phyloP scores from a whole-genome alignment of 768 basidiomycete species.

The Neoboletus subvelutipes region DNA sequence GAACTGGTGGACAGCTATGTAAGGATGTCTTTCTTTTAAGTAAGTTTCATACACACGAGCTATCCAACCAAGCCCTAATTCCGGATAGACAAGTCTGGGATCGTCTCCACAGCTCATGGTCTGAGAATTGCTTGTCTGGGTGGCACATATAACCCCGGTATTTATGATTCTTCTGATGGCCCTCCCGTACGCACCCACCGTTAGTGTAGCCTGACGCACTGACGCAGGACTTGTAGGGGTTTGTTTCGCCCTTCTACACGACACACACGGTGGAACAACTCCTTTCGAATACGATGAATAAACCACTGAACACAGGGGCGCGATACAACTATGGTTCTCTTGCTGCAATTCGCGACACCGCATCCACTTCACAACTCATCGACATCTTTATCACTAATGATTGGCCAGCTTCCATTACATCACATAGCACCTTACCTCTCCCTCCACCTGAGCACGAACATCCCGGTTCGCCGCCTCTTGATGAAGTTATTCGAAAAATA shows the following conservation, averaged over 20 bases:
- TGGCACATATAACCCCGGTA: conserved; percentile 64
- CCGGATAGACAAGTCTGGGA: conserved; percentile 72
- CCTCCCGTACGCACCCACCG: conserved; percentile 52
- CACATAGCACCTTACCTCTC: conserved; percentile 55
- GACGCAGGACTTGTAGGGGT: conserved; percentile 48
- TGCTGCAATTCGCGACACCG: conserved; percentile 61
- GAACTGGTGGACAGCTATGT: conserved; percentile 76
- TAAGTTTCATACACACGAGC: conserved; percentile 38
- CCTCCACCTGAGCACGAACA: conserved; percentile 43
- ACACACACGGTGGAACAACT: conserved; percentile 68
- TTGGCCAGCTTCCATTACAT: conserved; percentile 68
- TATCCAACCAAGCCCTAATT: conserved; percentile 4
- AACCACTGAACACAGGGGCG: conserved; percentile 42
- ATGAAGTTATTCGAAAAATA: conserved; percentile 60
- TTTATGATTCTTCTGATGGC: conserved; percentile 58
- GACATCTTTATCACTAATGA: conserved; percentile 82
- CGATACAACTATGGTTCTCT: conserved; percentile 60
- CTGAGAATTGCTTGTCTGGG: conserved; percentile 85
- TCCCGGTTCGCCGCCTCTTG: conserved; percentile 54
- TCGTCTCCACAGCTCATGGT: conserved; percentile 75
- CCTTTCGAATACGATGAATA: conserved; percentile 65
- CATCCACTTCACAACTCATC: conserved; percentile 61
- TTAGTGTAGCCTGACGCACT: neutral
- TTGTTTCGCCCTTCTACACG: conserved; percentile 74
- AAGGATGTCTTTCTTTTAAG: conserved; percentile 84